Conservation (phyloP, 1,284 basidiomycete species). For the Flammula alnicola region DNA sequence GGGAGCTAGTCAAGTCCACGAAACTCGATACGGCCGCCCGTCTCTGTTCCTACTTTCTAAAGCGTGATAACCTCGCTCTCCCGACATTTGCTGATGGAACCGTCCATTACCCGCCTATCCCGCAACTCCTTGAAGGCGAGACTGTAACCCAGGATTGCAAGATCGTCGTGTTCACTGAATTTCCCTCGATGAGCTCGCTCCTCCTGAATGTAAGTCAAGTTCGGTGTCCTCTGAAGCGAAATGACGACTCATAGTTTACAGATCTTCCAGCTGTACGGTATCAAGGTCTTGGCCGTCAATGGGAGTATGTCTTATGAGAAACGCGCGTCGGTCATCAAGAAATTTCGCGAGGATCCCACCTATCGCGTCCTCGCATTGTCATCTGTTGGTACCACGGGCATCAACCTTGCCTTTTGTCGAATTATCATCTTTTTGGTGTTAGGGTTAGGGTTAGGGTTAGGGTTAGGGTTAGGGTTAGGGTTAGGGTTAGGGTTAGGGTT, state of each 20-base stretch:
- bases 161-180: conserved; percentile 30
- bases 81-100: conserved; percentile 21
- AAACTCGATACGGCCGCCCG: conserved; percentile 28
- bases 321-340: not conserved
- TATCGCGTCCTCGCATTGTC: conserved; percentile 7
- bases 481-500: too few species aligned
- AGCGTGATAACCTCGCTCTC: conserved; percentile 21
- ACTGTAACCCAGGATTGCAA: conserved; percentile 6
- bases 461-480: too few species aligned
- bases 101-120: conserved; percentile 17
- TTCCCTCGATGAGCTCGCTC: conserved; percentile 24
- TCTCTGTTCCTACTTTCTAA: conserved; percentile 25
- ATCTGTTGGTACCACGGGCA: conserved; percentile 5
- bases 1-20: conserved; percentile 25
- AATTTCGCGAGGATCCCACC: not conserved
- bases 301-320: not conserved
- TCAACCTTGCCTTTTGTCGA: conserved; percentile 5
- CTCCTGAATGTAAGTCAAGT: conserved; percentile 26
- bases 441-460: too few species aligned
- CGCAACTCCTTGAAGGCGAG: not conserved
- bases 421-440: conserved; percentile 4
- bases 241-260: not conserved
- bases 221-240: not conserved
- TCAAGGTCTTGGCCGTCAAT: conserved; percentile 5
- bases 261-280: not conserved